phyloP scores from a whole-genome alignment of 768 basidiomycete genomes.

The Boletus tomentosulus region DNA sequence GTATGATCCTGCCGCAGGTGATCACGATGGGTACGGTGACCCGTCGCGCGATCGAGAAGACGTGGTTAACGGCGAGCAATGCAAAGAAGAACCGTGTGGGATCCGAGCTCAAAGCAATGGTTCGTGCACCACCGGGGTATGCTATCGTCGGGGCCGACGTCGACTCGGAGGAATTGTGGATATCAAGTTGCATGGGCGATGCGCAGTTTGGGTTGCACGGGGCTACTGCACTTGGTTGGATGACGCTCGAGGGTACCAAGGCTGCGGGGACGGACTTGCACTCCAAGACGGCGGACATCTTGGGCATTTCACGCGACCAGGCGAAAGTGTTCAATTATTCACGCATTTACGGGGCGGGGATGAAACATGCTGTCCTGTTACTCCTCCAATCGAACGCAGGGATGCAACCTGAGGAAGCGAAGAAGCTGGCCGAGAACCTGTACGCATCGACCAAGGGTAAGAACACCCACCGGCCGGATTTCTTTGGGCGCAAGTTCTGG shows the following conservation, averaged over 20 bases:
- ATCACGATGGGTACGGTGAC: conserved; percentile 99
- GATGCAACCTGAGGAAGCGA: conserved; percentile 76
- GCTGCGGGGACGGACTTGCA: conserved; percentile 92
- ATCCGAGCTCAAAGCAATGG: conserved; percentile 97
- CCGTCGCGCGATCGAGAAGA: conserved; percentile 94
- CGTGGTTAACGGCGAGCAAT: conserved; percentile 97
- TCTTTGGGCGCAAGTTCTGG: conserved; percentile 88
- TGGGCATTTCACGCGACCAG: conserved; percentile 89
- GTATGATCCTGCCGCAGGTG: conserved; percentile 93
- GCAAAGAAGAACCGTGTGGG: conserved; percentile 98
- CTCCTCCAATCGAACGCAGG: conserved; percentile 79
- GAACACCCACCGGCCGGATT: conserved; percentile 70
- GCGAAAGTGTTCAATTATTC: conserved; percentile 99
- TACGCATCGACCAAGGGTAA: conserved; percentile 93
- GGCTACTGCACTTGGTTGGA: conserved; percentile 96
- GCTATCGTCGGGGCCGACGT: conserved; percentile 97
- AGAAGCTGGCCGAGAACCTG: conserved; percentile 74
- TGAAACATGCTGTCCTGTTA: conserved; percentile 87
- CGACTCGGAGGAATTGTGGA: conserved; percentile 98
- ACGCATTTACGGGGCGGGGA: conserved; percentile 96
- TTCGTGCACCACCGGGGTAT: conserved; percentile 89
- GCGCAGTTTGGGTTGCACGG: conserved; percentile 97
- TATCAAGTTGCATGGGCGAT: conserved; percentile 97
- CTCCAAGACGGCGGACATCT: conserved; percentile 90
- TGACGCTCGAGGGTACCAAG: conserved; percentile 98